phyloP scores from a whole-genome alignment of 164 flowering plant species.

The Houttuynia cordata region DNA sequence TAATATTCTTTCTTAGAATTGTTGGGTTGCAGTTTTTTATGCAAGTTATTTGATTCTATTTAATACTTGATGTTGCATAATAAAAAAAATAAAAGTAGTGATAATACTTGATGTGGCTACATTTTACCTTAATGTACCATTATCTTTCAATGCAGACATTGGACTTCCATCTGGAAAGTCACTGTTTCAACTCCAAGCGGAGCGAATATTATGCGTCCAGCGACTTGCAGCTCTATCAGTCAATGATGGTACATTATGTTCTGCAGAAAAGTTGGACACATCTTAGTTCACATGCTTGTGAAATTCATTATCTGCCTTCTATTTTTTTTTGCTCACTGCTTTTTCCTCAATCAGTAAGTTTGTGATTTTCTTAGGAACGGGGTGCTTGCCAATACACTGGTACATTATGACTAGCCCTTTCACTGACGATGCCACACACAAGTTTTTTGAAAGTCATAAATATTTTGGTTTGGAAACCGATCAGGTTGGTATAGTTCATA shows the following conservation, averaged over 20 bases:
- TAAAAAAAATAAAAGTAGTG: no score
- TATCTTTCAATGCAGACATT: constrained; percentile 37
- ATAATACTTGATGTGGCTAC: neutral
- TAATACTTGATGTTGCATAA: no score
- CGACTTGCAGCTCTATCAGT: constrained; percentile 68
- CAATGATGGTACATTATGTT: constrained; percentile 44
- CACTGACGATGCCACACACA: constrained; percentile 83
- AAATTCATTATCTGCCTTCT: neutral
- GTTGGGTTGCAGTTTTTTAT: no score
- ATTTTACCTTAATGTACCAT: neutral
- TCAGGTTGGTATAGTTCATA: constrained; percentile 39
- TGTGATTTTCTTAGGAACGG: constrained; percentile 12
- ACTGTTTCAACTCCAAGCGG: constrained; percentile 96
- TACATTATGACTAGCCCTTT: constrained; percentile 99
- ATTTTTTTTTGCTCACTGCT: neutral
- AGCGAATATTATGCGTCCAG: constrained; percentile 78
- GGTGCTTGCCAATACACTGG: constrained; percentile 69
- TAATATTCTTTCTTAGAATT: no score
- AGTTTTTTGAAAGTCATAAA: constrained; percentile 74
- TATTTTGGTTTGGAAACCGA: constrained; percentile 90
- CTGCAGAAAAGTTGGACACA: neutral
- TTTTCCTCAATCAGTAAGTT: neutral
- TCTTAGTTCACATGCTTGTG: neutral
- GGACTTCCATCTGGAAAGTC: constrained; percentile 99
- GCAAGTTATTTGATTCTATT: no score